Percentiles rank a stretch among this genome's conserved stretches.
Conservation (phyloP, 2,329 filamentous ascomycete species). For the Arthrinium puccinioides region DNA sequence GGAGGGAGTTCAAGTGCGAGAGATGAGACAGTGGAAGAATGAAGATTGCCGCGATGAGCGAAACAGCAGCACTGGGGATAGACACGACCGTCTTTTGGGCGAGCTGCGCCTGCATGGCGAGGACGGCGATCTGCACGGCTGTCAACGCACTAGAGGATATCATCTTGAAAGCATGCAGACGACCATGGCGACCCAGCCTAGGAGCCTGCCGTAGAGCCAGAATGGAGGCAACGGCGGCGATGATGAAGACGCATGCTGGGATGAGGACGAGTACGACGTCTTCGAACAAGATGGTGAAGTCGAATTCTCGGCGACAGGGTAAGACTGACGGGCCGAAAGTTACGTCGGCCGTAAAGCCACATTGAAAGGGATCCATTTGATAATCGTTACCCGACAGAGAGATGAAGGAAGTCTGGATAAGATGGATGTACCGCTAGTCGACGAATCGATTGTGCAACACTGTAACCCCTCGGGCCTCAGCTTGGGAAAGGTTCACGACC, state of each 20-base stretch:
- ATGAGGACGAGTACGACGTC: not conserved
- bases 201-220: not conserved
- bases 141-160: slow-evolving; percentile 3
- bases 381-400: not conserved
- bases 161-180: not conserved
- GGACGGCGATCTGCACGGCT: slow-evolving; percentile 8
- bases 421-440: not conserved
- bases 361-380: not conserved
- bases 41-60: slow-evolving; percentile 7
- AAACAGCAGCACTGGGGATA: not conserved
- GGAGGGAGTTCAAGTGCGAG: slow-evolving; percentile 13
- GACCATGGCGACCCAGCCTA: not conserved
- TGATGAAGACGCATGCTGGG: not conserved
- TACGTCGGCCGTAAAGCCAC: not conserved
- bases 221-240: not conserved
- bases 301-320: not conserved
- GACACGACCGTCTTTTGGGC: not conserved
- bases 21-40: slow-evolving; percentile 11
- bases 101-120: slow-evolving; percentile 4
- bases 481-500: not conserved
- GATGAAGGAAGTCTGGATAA: not conserved
- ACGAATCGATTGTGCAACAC: not conserved
- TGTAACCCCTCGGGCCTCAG: not conserved
- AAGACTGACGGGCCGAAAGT: not conserved
- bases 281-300: not conserved